Evolutionary conservation across 768 basidiomycete species (phyloP).

Genomic region (Termitomyces sp.): DNA sequence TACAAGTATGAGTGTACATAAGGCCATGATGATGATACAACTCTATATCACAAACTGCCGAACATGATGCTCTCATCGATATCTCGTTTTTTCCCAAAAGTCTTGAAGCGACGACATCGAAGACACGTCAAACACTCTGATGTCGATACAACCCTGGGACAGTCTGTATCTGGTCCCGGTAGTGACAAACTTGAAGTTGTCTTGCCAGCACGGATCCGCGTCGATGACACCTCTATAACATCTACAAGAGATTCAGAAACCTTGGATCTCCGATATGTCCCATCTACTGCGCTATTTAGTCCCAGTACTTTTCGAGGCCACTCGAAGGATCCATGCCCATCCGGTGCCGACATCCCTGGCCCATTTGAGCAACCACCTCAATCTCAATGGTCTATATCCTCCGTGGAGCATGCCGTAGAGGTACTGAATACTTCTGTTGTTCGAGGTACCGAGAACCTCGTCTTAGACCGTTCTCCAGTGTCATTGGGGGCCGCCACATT

Average conservation of each 20-base stretch:
- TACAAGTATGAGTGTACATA: too few species aligned
- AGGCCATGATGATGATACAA: background rate
- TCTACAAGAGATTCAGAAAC: background rate
- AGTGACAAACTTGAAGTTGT: background rate
- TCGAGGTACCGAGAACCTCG: background rate
- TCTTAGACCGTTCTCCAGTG: background rate
- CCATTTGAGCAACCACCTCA: background rate
- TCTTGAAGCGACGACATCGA: background rate
- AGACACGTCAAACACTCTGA: background rate
- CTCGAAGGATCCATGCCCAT: background rate
- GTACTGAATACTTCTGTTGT: background rate
- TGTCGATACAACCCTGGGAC: background rate
- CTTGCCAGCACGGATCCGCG: background rate
- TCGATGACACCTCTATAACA: background rate
- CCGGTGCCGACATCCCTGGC: too few species aligned
- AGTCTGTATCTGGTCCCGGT: background rate
- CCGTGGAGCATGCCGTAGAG: background rate
- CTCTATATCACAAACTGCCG: background rate
- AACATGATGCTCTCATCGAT: background rate
- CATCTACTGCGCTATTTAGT: background rate
- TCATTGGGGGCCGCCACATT: background rate
- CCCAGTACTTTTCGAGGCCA: background rate
- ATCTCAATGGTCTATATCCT: background rate
- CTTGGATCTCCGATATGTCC: too few species aligned
- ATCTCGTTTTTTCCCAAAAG: background rate